phyloP scores from a whole-genome alignment of 768 basidiomycete genomes.

The Hygrophoropsis aurantiaca region DNA sequence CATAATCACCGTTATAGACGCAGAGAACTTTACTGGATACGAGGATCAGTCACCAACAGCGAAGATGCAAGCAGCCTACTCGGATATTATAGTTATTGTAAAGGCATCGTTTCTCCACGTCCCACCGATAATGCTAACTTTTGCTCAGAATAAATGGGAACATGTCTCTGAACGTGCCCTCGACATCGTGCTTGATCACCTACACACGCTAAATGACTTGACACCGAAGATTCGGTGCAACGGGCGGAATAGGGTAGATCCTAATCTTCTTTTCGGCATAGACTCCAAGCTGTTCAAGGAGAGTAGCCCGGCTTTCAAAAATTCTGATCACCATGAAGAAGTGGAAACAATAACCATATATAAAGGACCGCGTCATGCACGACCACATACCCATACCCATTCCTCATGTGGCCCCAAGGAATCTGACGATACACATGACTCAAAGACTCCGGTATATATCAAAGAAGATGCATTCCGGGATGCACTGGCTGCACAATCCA shows the following conservation, averaged over 20 bases:
- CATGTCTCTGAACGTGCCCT: conserved; percentile 74
- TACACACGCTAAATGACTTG: conserved; percentile 84
- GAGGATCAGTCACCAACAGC: conserved; percentile 92
- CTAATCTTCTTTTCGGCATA: conserved; percentile 82
- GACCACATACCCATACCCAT: conserved; percentile 17
- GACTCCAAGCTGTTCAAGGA: conserved; percentile 75
- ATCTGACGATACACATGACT: conserved; percentile 7
- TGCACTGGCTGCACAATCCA: conserved; percentile 55
- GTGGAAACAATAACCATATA: conserved; percentile 77
- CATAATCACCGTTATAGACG: conserved; percentile 88
- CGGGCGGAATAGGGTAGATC: conserved; percentile 66
- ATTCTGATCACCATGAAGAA: conserved; percentile 67
- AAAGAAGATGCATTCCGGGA: conserved; percentile 38
- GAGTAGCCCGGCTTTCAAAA: neutral
- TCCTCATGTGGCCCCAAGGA: conserved; percentile 11
- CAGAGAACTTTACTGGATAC: conserved; percentile 90
- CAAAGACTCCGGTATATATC: conserved; percentile 23
- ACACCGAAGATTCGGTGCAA: conserved; percentile 82
- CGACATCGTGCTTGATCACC: conserved; percentile 83
- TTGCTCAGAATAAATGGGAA: conserved; percentile 84
- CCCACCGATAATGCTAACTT: conserved; percentile 1
- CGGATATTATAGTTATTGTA: conserved; percentile 86
- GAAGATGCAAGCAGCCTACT: conserved; percentile 93
- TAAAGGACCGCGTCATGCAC: conserved; percentile 34
- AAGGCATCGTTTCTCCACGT: conserved; percentile 24